Evolutionary conservation across 768 basidiomycete species (phyloP), one percentile per base, ranked within the genome.

Genomic region (Rhizopogon vesiculosus): DNA sequence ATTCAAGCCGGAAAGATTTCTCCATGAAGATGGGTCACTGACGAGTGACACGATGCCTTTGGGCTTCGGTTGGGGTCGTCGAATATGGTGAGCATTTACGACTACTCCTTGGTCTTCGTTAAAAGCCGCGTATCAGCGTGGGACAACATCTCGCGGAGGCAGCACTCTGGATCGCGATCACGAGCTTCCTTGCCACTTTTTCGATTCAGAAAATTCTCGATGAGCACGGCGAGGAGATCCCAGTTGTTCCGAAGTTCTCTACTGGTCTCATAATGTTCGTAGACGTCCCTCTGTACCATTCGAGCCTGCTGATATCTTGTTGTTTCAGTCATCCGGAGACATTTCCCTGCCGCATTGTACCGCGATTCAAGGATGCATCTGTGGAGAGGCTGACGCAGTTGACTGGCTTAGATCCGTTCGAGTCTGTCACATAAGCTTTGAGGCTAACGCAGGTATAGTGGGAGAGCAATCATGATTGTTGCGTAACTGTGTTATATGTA

Each of bases 1-100:
- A 8, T 72, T 74, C 60, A 65, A 62, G 39, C 72, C 69, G 5
- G 71, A 72, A 54, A 61, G 72, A 16, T 72, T 64, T 53, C 48
- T 72, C 7, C 45, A 52, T 22, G 53, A 54, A 13, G 69, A 51
- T 18, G 50, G 50, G 8, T n/a, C 31, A 5, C 16, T 51, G 2
- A 51, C 29, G n/a, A 38, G 28, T 40, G 50, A 51, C 35, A 51
- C 50, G 9, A 38, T 51, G 29, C 7, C 15, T 18, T 40, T 25
- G 15, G 25, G 19, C 12, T 51, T 39, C 28, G 50, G 50, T 7
- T 51, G 35, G 25, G 42, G 41, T 16, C 44, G 54, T n/a, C 46
- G 57, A 57, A 19, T 18, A 0, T 51, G 50, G 45, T 48, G 45
- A 48, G 45, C 3, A 28, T 35, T 35, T 35, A 35, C 10, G 2